phyloP scores from a whole-genome alignment of 2,329 filamentous ascomycete genomes.

The Fusarium poae region DNA sequence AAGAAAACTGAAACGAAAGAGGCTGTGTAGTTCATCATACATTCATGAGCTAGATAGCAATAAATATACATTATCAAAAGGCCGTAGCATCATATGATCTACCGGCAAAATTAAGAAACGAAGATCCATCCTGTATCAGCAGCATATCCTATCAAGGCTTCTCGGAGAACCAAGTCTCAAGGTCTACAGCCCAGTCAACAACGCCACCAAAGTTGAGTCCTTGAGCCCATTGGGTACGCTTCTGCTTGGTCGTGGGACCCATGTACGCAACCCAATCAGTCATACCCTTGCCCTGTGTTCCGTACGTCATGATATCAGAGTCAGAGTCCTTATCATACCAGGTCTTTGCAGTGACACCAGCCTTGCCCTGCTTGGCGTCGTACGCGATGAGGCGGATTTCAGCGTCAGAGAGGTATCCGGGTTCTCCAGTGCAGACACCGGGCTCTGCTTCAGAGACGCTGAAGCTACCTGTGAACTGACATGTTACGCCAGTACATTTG shows the following conservation, averaged over 20 bases:
- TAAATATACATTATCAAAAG: constrained; percentile 7
- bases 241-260: constrained; percentile 45
- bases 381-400: constrained; percentile 49
- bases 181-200: constrained; percentile 51
- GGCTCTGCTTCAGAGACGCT: constrained; percentile 42
- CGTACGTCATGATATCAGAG: constrained; percentile 46
- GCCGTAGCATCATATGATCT: constrained; percentile 3
- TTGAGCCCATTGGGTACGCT: constrained; percentile 38
- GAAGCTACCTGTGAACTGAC: constrained; percentile 47
- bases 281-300: constrained; percentile 39
- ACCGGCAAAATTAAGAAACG: constrained; percentile 23
- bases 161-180: constrained; percentile 45
- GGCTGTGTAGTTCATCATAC: constrained; percentile 7
- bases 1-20: constrained; percentile 21
- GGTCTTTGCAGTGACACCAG: constrained; percentile 27
- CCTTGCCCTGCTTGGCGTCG: constrained; percentile 36
- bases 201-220: constrained; percentile 50
- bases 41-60: constrained; percentile 16
- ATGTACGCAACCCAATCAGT: constrained; percentile 52
- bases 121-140: not conserved
- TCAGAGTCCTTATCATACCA: constrained; percentile 44
- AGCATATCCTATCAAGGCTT: constrained; percentile 21
- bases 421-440: constrained; percentile 44
- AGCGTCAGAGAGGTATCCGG: constrained; percentile 49
- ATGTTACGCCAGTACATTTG: constrained; percentile 45